A percentile compares a stretch with the other conserved stretches of the same genome.
Conservation (phyloP, 176 grass and related monocot genomes). For the Saccharum officinarum region DNA sequence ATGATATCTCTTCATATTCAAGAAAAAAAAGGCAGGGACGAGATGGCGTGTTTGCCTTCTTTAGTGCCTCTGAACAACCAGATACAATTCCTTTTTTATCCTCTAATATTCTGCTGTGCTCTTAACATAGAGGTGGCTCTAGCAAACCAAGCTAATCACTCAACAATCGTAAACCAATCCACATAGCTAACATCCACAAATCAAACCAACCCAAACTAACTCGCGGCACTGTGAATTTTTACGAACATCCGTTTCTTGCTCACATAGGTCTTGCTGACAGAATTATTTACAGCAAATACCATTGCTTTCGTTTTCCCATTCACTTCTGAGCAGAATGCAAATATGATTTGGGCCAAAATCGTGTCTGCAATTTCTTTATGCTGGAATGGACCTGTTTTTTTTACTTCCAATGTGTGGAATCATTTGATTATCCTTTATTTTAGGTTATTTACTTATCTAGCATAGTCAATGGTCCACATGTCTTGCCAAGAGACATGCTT, state of each 20-base stretch:
- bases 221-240: neutral
- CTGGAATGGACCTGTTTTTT: neutral
- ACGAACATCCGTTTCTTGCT: neutral
- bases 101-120: neutral
- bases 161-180: neutral
- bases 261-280: neutral
- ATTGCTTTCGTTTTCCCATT: neutral
- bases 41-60: neutral
- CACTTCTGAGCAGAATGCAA: neutral
- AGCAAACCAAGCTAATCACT: neutral
- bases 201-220: neutral
- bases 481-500: neutral
- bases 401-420: neutral
- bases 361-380: neutral
- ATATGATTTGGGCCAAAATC: neutral
- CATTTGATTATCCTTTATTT: neutral
- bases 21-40: neutral
- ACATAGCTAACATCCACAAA: neutral
- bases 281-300: neutral
- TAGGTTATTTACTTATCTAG: neutral
- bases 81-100: neutral
- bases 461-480: neutral
- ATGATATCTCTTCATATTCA: neutral
- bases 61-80: neutral
- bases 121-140: neutral